These are phyloP conservation scores for Leucocoprinus leucothites DNA, from an alignment of 768 basidiomycete genomes.

Conservation along the genomic window DNA sequence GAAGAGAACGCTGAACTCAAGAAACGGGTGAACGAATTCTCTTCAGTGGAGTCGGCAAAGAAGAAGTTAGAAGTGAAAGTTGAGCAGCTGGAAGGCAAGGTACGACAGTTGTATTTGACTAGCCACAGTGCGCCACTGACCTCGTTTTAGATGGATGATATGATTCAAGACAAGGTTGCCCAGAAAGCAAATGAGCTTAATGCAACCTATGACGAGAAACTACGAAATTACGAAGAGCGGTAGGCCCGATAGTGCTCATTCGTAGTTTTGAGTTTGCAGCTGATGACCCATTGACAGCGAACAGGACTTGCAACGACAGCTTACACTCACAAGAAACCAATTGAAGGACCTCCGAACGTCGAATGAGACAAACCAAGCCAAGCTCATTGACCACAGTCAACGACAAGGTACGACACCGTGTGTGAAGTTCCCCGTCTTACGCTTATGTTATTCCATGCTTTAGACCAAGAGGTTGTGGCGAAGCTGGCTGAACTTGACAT, in stretches of 20 bases:
- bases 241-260: constrained; percentile 36
- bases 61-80: constrained; percentile 72
- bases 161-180: constrained; percentile 83
- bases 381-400: constrained; percentile 86
- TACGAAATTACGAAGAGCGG: constrained; percentile 97
- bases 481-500: constrained; percentile 93
- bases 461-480: constrained; percentile 89
- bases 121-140: not conserved
- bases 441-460: not conserved
- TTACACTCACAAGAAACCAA: constrained; percentile 84
- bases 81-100: constrained; percentile 84
- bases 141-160: constrained; percentile 78
- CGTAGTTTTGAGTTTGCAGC: not conserved
- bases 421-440: not conserved
- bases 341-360: constrained; percentile 86
- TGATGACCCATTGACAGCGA: constrained; percentile 51
- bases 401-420: constrained; percentile 62
- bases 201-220: constrained; percentile 93
- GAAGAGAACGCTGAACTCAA: constrained; percentile 84
- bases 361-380: constrained; percentile 91
- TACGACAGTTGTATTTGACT: constrained; percentile 23
- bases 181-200: constrained; percentile 97
- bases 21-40: constrained; percentile 62
- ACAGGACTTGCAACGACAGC: constrained; percentile 89
- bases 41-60: constrained; percentile 62